Evolutionary conservation across 2,329 filamentous ascomycete species (phyloP), one percentile per base, ranked within the genome.

Genomic region (Epichloe amarillans): DNA sequence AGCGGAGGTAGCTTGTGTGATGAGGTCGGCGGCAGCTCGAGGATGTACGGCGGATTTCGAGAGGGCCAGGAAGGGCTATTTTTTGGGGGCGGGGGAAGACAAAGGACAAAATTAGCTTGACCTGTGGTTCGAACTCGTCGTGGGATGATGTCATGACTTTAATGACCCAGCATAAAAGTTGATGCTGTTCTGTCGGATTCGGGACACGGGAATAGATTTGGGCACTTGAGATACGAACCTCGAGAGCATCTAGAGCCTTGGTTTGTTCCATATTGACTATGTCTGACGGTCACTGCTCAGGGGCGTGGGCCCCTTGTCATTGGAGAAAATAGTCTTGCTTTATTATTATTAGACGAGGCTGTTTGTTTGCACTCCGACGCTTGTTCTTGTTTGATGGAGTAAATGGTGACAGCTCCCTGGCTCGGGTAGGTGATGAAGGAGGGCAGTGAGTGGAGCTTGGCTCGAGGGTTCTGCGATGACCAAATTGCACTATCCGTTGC

Each of bases 1-100:
- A 51, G 83, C 83, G n/a, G 88, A 89, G 47, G 89, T 97, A 54
- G 90, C 93, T 69, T 89, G 87, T 43, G 77, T 81, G 64, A 97
- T 79, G 50, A 97, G 80, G 64, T 95, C 89, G 62, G 86, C 84
- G 41, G 90, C 85, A 52, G 89, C 88, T 59, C 86, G 84, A 40
- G 88, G 84, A 11, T 89, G 88, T 6, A 81, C 87, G 55, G 88
- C 88, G 11, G 88, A 86, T 65, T 90, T 93, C 62, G 86, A 85
- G 56, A 96, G 85, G 49, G 86, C 85, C 53, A 98, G 73, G 71
- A 91, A 97, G n/a, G 90, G 89, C 75, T 95, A 73, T 42, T 14
- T 23, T 11, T n/a, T 10, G 3, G n/a, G n/a, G n/a, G n/a, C n/a
- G 30, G 26, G 3, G 10, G 8, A 8, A 8, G 11, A 76, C 1